Evolutionary conservation across 2,329 filamentous ascomycete species (phyloP), one percentile per base, ranked within the genome.

Genomic region (Rhynchosporium graminicola): DNA sequence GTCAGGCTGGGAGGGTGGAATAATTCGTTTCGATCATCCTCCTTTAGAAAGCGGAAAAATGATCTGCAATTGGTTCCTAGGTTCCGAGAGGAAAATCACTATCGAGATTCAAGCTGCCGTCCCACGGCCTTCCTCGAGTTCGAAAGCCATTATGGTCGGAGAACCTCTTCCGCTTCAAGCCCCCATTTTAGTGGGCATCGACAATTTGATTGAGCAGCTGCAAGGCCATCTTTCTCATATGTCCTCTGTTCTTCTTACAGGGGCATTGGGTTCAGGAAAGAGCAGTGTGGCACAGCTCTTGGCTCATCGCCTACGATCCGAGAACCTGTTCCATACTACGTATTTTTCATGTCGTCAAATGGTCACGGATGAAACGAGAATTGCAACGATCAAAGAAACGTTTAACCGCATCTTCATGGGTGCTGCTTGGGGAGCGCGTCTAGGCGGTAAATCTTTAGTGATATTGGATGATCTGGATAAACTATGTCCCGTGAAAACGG

Each of bases 401-500:
- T 77, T 99, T 4, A 88, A 85, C 57, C 85, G 92, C 15, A 77
- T 96, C 1, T 98, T 99, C 74, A 92, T 95, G 80, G 84, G 86
- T 26, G 95, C 95, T 3, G 89, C 90, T 47, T 99, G 95, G 95
- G 92, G 91, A 43, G 91, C 94, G 42, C 84, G 94, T 63, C 82
- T 95, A 0, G 93, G 92, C 28, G 95, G 95, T 4, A 88, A 86
- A 65, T 85, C 93, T 0, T 75, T 98, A 2, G 90, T 99, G 26
- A 86, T 99, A 55, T 80, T 99, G 1, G 95, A 99, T 72, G 95
- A 99, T 71, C 78, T 99, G 6, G 95, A 99, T 76, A 92, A 91
- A 71, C 81, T 99, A 1, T 98, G 94, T 73, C 94, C 95, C 0
- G 89, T 88, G 0, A 96, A 99, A 76, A 97, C 93, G 0, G 95